Conservation (phyloP, 1,139 yeast genomes). For the Saccharomyces hybrid region DNA sequence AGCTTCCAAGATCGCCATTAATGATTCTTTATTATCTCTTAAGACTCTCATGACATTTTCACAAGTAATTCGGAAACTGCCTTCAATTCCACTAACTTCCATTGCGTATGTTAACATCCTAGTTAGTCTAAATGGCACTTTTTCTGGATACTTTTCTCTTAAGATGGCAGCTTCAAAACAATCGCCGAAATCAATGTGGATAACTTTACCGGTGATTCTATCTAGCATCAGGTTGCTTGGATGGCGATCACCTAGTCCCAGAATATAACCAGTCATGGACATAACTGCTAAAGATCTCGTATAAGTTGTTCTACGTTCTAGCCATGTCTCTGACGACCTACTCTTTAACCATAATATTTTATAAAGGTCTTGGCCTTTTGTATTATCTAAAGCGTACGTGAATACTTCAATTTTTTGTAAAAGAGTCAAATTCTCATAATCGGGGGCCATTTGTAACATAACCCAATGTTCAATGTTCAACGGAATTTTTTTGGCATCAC, state of each 20-base stretch:
- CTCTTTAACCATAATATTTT: slow-evolving; percentile 95
- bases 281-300: slow-evolving; percentile 94
- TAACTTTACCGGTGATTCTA: slow-evolving; percentile 86
- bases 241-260: slow-evolving; percentile 96
- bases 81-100: slow-evolving; percentile 99
- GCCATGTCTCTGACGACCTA: slow-evolving; percentile 94
- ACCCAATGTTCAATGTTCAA: slow-evolving; percentile 90
- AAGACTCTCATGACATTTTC: slow-evolving; percentile 95
- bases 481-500: slow-evolving; percentile 85
- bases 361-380: slow-evolving; percentile 93
- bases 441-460: slow-evolving; percentile 98
- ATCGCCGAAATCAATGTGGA: slow-evolving; percentile 98
- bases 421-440: slow-evolving; percentile 80
- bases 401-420: slow-evolving; percentile 94
- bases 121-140: slow-evolving; percentile 96
- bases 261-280: slow-evolving; percentile 97
- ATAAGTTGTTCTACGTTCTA: slow-evolving; percentile 92
- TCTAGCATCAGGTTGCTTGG: slow-evolving; percentile 96
- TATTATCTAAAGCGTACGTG: slow-evolving; percentile 90
- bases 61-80: slow-evolving; percentile 92
- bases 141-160: slow-evolving; percentile 95
- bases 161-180: slow-evolving; percentile 97
- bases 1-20: slow-evolving; percentile 97
- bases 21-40: slow-evolving; percentile 87
- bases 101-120: slow-evolving; percentile 97